Percentiles rank a stretch among this genome's conserved stretches.
Conservation (phyloP, 768 basidiomycete genomes). For the Coprinopsis strossmayeri region DNA sequence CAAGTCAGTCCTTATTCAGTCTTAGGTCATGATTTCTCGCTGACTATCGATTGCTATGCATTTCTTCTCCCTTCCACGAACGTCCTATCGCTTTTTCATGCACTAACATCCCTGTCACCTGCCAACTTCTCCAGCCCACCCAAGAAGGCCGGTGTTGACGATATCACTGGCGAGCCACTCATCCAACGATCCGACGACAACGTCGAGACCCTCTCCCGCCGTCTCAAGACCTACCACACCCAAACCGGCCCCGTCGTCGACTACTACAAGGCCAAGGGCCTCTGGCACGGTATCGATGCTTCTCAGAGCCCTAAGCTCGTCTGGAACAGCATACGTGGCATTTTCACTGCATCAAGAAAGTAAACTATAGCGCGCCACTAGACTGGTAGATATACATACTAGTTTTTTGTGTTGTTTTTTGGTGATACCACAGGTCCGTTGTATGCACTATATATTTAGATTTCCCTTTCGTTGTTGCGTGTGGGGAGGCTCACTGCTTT, state of each 20-base stretch:
- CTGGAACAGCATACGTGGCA: slow-evolving; percentile 73
- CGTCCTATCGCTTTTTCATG: background rate
- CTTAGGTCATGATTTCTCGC: too few species aligned
- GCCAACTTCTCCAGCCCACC: slow-evolving; percentile 63
- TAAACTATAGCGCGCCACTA: too few species aligned
- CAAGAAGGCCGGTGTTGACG: slow-evolving; percentile 92
- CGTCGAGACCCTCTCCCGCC: slow-evolving; percentile 88
- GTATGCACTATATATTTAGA: too few species aligned
- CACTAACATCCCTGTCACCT: slow-evolving; percentile 5
- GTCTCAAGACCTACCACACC: slow-evolving; percentile 80
- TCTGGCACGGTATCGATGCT: slow-evolving; percentile 90
- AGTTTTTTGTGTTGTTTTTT: slow-evolving; percentile 7
- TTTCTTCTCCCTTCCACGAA: background rate
- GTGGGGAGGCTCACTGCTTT: too few species aligned
- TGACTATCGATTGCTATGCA: background rate
- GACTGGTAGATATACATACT: background rate
- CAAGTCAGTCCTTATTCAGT: slow-evolving; percentile 65
- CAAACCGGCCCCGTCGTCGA: slow-evolving; percentile 96
- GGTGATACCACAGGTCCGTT: too few species aligned
- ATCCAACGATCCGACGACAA: slow-evolving; percentile 98
- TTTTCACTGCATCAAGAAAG: slow-evolving; percentile 57
- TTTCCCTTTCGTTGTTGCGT: too few species aligned
- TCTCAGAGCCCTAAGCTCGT: slow-evolving; percentile 90
- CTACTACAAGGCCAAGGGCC: slow-evolving; percentile 88
- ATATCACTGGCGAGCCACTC: slow-evolving; percentile 91